Percentiles rank a stretch among this genome's conserved stretches.
Evolutionary conservation across 225 moss, liverwort and hornwort species (phyloP).

Genomic region (Sphagnum contortum): DNA sequence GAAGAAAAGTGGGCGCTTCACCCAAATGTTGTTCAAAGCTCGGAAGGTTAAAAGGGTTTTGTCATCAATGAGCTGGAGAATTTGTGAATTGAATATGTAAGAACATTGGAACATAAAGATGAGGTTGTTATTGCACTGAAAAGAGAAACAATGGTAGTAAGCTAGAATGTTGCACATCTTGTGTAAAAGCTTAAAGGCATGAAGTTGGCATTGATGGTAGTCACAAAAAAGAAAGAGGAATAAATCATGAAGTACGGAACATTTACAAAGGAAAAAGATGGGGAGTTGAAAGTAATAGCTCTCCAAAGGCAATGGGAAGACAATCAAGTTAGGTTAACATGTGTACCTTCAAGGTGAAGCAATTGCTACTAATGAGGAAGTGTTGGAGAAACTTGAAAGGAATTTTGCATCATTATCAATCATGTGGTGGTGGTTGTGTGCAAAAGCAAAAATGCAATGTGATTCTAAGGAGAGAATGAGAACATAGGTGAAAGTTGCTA

Average conservation of each 20-base stretch:
- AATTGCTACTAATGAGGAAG: conserved; percentile 55
- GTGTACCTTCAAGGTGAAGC: conserved; percentile 45
- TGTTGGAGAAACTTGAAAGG: conserved; percentile 60
- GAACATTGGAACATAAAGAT: conserved; percentile 23
- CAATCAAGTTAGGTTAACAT: conserved; percentile 42
- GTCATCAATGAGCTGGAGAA: conserved; percentile 25
- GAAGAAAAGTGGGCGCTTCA: conserved; percentile 18
- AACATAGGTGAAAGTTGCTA: conserved; percentile 3
- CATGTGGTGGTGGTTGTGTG: neutral
- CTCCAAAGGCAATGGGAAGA: conserved; percentile 32
- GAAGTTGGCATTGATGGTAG: conserved; percentile 18
- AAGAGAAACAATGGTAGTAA: conserved; percentile 12
- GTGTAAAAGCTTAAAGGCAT: conserved; percentile 36
- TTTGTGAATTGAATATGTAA: conserved; percentile 19
- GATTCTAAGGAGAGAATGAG: conserved; percentile 1
- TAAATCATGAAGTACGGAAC: conserved; percentile 16
- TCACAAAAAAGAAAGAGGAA: conserved; percentile 25
- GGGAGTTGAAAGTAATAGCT: conserved; percentile 13
- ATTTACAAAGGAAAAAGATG: conserved; percentile 32
- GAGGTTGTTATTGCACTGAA: conserved; percentile 19
- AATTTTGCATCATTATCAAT: conserved; percentile 22
- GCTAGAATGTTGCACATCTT: conserved; percentile 25
- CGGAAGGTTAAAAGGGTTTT: conserved; percentile 35
- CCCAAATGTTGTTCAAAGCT: conserved; percentile 16
- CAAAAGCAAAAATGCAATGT: too few species aligned